Base-by-base conservation (phyloP, 495 filamentous ascomycete genomes). In the Xylaria acuta region DNA sequence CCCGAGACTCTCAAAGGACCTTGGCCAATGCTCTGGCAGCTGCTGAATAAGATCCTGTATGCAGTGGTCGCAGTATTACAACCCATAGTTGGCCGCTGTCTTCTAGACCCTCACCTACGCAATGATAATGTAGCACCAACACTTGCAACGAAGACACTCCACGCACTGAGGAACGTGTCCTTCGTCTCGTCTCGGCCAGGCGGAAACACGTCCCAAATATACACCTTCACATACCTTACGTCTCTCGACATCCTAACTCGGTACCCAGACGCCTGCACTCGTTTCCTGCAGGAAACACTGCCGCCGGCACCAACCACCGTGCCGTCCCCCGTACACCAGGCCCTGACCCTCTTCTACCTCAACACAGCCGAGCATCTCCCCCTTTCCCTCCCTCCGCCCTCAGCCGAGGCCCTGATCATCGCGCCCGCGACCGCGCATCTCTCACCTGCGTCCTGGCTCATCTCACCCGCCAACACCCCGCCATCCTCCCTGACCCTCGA, bases 321-420 rank as follows among this genome's bases (percentile, higher is more conserved):
- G 30, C 93, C 96, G 0, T 75, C 82, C 0, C 92, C 95, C 1
- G 83, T 97, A 20, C 90, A 95, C 74, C 86, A 94, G 59, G 93
- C 89, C 73, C 84, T 94, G 14, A 93, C 97, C 80, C 89, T 97
- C 65, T 99, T 92, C 86, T 98, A 97, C 81, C 88, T 99, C 54
- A 97, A 97, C 78, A 90, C 89, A 2, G 89, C 91, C 16, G 96
- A 99, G 77, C 93, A 97, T 76, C 92, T 98, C 77, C 91, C 93
- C 0, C 81, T 93, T 25, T 81, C 90, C 25, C 81, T 98, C 9
- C 82, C 92, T 0, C 86, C 91, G 2, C 76, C 84, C 11, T 84
- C 86, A 25, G 92, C 88, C 76, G 93, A 97, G 73, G 84, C 91
- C 16, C 83, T 97, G 2, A 87, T 97, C 38, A 82, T 97, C 51